Evolutionary conservation across 2,329 filamentous ascomycete species (phyloP).

Genomic region (Capronia americana): DNA sequence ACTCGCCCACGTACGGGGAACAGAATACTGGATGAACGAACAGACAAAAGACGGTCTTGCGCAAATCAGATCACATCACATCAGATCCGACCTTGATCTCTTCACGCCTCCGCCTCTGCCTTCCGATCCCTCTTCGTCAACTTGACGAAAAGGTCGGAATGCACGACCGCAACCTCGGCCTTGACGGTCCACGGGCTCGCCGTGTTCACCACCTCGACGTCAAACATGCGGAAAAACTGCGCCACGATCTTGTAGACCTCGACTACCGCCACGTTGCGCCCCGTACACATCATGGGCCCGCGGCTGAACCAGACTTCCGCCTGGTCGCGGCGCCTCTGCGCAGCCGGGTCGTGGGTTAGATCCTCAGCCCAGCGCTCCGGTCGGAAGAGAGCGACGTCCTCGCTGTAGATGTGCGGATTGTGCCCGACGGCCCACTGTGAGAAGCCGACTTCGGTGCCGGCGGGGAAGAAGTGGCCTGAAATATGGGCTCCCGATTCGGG

Average conservation of each 20-base stretch:
- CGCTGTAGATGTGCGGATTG: not conserved
- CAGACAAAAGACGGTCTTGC: not conserved
- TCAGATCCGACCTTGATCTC: not conserved
- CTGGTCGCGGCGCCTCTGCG: not conserved
- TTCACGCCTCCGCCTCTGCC: not conserved
- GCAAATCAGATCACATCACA: not conserved
- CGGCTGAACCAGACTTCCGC: slow-evolving; percentile 3
- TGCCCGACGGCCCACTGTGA: not conserved
- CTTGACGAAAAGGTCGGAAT: not conserved
- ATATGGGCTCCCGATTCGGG: not conserved
- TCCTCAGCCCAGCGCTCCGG: not conserved
- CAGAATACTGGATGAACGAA: not conserved
- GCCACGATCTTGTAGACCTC: not conserved
- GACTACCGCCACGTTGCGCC: not conserved
- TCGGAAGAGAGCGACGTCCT: not conserved
- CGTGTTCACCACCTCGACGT: slow-evolving; percentile 1
- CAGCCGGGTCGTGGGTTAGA: not conserved
- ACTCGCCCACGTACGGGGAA: not conserved
- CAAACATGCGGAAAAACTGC: not conserved
- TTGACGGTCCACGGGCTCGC: not conserved
- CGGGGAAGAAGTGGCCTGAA: not conserved
- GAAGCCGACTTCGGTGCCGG: not conserved
- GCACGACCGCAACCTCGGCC: not conserved
- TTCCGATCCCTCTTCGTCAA: not conserved
- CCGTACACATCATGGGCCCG: not conserved